Conservation (phyloP, 2,329 filamentous ascomycete species). For the Drechslerella coelobrocha region DNA sequence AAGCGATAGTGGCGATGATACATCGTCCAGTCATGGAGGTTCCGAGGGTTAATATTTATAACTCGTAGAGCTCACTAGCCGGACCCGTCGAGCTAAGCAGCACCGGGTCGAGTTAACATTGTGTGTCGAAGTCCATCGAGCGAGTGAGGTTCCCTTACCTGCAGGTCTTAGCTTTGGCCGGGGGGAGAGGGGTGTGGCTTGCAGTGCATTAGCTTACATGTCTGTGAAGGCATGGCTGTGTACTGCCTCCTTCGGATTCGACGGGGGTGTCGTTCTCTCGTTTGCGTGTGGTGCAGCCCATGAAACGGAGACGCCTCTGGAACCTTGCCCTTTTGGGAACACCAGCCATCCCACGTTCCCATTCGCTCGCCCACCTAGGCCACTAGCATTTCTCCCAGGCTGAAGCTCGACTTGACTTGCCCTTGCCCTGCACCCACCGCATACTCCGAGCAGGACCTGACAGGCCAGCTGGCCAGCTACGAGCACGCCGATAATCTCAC, state of each 20-base stretch:
- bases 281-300: constrained; percentile 31
- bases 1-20: too few species aligned
- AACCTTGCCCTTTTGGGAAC: not conserved
- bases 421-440: not conserved
- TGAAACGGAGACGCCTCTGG: constrained; percentile 1
- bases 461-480: not conserved
- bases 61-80: not conserved
- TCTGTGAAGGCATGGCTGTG: constrained; percentile 15
- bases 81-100: constrained; percentile 4
- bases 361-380: not conserved
- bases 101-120: constrained; percentile 10
- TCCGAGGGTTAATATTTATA: constrained; percentile 9
- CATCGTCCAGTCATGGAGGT: not conserved
- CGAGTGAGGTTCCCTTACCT: constrained; percentile 41
- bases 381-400: not conserved
- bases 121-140: not conserved
- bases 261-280: not conserved
- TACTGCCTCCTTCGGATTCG: constrained; percentile 26
- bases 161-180: constrained; percentile 40
- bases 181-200: constrained; percentile 35
- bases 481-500: constrained; percentile 4
- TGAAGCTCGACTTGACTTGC: not conserved
- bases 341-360: constrained; percentile 4
- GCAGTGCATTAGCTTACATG: constrained; percentile 23
- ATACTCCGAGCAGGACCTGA: not conserved